Conservation (phyloP, 176 grass and related monocot genomes). For the Echinochloa phyllopogon region DNA sequence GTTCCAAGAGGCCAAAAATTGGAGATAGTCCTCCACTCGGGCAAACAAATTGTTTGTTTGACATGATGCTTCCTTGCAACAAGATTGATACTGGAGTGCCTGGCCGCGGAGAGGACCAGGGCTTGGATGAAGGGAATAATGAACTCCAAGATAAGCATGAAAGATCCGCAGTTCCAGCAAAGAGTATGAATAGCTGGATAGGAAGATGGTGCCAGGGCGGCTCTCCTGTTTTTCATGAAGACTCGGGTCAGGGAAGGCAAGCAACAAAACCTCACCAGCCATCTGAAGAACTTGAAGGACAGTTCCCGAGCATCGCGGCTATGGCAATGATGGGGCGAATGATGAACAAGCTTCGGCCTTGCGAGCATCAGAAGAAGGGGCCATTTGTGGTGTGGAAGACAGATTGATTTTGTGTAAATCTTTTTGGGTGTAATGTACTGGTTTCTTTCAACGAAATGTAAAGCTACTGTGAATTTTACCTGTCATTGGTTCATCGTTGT, state of each 20-base stretch:
- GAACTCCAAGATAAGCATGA: conserved; percentile 17
- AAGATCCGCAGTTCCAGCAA: conserved; percentile 20
- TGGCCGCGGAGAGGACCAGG: not conserved
- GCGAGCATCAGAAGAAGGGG: conserved; percentile 58
- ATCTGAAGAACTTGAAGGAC: conserved; percentile 41
- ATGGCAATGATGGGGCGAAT: conserved; percentile 91
- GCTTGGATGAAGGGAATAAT: not conserved
- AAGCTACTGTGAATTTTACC: conserved; percentile 1
- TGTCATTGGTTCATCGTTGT: not conserved
- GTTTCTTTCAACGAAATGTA: conserved; percentile 13
- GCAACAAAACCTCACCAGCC: conserved; percentile 15
- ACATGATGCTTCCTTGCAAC: not conserved
- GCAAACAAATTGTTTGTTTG: conserved; percentile 10
- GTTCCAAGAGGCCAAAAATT: conserved; percentile 45
- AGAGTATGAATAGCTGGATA: conserved; percentile 61
- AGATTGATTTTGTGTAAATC: not conserved
- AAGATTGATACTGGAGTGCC: not conserved
- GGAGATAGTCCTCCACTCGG: conserved; percentile 24
- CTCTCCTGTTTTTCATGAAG: conserved; percentile 16
- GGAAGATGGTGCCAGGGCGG: conserved; percentile 54
- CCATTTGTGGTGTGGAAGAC: conserved; percentile 72
- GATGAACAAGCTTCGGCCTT: conserved; percentile 68
- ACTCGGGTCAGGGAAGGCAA: not conserved
- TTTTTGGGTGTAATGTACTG: not conserved
- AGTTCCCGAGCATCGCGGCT: conserved; percentile 76